Evolutionary conservation across 805 yeast genomes (phyloP).

Genomic region (Pichia occidentalis): DNA sequence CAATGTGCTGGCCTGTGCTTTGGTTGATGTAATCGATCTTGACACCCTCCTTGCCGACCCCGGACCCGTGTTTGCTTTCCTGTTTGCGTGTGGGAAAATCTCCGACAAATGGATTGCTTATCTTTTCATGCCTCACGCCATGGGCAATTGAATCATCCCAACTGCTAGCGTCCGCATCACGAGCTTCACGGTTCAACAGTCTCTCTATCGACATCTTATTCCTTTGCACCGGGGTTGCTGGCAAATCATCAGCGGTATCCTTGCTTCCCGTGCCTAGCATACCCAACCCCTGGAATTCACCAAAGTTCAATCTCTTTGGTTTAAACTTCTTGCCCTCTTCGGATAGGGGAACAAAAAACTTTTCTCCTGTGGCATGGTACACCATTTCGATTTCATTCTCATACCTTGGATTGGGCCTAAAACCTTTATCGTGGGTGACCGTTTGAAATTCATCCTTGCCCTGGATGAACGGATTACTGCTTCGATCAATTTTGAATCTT

Average conservation of each 20-base stretch:
- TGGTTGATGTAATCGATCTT: constrained; percentile 22
- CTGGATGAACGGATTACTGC: no score
- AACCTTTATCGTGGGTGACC: neutral
- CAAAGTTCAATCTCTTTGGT: constrained; percentile 34
- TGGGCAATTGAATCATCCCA: constrained; percentile 12
- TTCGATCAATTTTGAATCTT: constrained; percentile 10
- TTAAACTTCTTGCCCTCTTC: constrained; percentile 30
- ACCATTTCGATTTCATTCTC: constrained; percentile 35
- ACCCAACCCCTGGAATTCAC: neutral
- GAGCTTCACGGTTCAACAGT: neutral
- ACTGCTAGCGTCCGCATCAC: constrained; percentile 2
- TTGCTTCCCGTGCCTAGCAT: neutral
- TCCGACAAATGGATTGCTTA: constrained; percentile 22
- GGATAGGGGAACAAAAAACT: constrained; percentile 26
- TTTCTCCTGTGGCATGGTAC: constrained; percentile 38
- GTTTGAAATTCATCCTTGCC: no score
- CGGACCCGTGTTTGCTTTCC: neutral
- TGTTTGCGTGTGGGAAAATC: neutral
- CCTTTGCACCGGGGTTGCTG: no score
- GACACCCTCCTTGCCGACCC: constrained; percentile 1
- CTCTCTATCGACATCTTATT: constrained; percentile 9
- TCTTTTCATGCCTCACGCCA: constrained; percentile 19
- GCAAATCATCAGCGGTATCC: no score
- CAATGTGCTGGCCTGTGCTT: constrained; percentile 30
- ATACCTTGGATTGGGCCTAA: constrained; percentile 20